Evolutionary conservation across 2,329 filamentous ascomycete genomes (phyloP).

Genomic region (Neofusicoccum kwambonambiense): DNA sequence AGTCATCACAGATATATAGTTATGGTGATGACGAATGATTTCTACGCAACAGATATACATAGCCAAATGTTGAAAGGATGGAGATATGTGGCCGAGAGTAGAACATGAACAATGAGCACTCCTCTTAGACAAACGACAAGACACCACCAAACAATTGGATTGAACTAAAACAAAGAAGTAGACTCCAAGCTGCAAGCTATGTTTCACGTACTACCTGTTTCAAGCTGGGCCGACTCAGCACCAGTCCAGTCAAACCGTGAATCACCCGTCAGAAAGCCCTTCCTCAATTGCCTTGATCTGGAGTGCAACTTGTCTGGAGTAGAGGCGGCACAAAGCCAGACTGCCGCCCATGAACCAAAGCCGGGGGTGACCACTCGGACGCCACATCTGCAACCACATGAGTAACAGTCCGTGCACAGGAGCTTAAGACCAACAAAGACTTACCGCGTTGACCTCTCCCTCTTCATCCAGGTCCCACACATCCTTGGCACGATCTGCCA

Average conservation of each 20-base stretch:
- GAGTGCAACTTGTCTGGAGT: slow-evolving; percentile 38
- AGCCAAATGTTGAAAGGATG: no score
- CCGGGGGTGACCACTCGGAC: slow-evolving; percentile 37
- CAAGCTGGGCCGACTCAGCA: no score
- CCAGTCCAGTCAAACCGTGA: not conserved
- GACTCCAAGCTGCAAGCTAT: no score
- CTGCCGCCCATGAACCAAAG: slow-evolving; percentile 44
- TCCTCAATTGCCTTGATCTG: slow-evolving; percentile 44
- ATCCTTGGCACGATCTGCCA: slow-evolving; percentile 58
- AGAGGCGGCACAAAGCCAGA: slow-evolving; percentile 36
- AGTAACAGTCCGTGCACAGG: not conserved
- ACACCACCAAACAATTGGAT: no score
- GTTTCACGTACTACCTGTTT: no score
- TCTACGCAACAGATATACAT: no score
- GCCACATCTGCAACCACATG: slow-evolving; percentile 29
- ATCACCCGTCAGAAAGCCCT: slow-evolving; percentile 22
- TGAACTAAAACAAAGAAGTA: no score
- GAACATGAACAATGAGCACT: no score
- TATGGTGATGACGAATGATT: no score
- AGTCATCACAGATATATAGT: no score
- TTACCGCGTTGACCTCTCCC: slow-evolving; percentile 29
- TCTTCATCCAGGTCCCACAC: slow-evolving; percentile 42
- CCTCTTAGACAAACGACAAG: no score
- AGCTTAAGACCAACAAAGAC: not conserved
- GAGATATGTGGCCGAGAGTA: no score